Evolutionary conservation across 805 yeast genomes (phyloP), one percentile per base, ranked within the genome.

Genomic region (Yamadazyma philogaea): DNA sequence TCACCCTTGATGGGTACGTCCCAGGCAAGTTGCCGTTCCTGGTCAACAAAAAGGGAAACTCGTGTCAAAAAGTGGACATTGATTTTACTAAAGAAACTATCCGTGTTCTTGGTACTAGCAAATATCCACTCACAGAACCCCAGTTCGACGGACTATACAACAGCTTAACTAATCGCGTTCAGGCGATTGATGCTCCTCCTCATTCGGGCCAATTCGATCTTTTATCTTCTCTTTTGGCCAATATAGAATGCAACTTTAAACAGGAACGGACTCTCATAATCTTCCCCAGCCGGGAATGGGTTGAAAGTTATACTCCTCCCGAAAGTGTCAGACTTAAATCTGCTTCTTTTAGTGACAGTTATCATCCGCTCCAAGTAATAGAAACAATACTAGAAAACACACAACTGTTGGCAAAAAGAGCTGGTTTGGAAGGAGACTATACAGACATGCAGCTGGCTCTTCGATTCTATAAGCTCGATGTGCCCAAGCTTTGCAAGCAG

Each of bases 201-300:
- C 30, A 30, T 26, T 21, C 37, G 10, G 34, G 32, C 12, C 17
- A 14, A 11, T 11, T 19, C 14, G 34, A 17, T 19, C 33, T 42
- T 18, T 26, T 42, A 10, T 15, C 19, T 4, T 16, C 41, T 17
- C 10, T 42, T 12, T 32, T 42, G 30, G 6, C 8, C 11, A 36
- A 42, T 32, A 19, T 42, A 6, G 15, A 36, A 7, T 11, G 3
- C 19, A 37, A 43, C 30, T 30, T 21, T 16, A 41, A 31, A 11
- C 12, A 21, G 16, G 40, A 46, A 33, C 17, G 33, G 15, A 39
- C 42, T 3, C 17, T 44, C 26, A 37, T 47, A 5, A 21, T 44
- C 1, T 46, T 47, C 7, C 48, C 48, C 1, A 41, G 37, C 30
- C 20, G 22, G 8, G 31, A 33, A 24, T 47, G 42, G 32, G 24